phyloP scores from a whole-genome alignment of 225 moss, liverwort and hornwort species.

The Bryum argenteum region DNA sequence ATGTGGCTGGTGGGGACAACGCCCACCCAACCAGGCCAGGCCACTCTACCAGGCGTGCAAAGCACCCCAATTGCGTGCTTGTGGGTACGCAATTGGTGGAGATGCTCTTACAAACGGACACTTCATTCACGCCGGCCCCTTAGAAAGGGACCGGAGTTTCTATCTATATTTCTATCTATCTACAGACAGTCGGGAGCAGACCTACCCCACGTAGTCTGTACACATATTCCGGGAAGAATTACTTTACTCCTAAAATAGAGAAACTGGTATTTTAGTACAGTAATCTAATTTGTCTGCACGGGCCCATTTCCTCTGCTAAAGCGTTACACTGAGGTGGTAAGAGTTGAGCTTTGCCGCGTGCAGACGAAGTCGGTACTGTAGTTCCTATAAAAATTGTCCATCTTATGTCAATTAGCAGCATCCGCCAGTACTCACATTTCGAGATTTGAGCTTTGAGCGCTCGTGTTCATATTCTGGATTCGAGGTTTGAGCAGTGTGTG shows the following conservation, averaged over 20 bases:
- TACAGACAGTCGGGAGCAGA: slow-evolving; percentile 26
- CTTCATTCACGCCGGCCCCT: no score
- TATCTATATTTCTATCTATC: no score
- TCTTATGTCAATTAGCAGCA: neutral
- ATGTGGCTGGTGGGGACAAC: no score
- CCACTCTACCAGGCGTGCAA: no score
- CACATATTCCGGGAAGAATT: no score
- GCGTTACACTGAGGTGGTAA: neutral
- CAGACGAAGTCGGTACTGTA: neutral
- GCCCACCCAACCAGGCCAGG: no score
- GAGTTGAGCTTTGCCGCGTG: slow-evolving; percentile 1
- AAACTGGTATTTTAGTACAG: neutral
- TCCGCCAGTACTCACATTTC: neutral
- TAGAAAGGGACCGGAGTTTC: no score
- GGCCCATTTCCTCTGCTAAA: slow-evolving; percentile 22
- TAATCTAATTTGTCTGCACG: neutral
- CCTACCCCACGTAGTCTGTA: no score
- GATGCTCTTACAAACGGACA: no score
- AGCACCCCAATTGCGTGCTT: no score
- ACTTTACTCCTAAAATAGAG: neutral
- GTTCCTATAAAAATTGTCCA: neutral
- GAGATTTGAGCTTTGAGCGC: neutral
- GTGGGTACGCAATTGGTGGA: no score
- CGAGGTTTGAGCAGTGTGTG: no score
- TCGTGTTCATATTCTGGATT: neutral